These are phyloP conservation scores for Trichoderma arundinaceum DNA, from an alignment of 2,329 filamentous ascomycete species.

Conservation along the genomic window DNA sequence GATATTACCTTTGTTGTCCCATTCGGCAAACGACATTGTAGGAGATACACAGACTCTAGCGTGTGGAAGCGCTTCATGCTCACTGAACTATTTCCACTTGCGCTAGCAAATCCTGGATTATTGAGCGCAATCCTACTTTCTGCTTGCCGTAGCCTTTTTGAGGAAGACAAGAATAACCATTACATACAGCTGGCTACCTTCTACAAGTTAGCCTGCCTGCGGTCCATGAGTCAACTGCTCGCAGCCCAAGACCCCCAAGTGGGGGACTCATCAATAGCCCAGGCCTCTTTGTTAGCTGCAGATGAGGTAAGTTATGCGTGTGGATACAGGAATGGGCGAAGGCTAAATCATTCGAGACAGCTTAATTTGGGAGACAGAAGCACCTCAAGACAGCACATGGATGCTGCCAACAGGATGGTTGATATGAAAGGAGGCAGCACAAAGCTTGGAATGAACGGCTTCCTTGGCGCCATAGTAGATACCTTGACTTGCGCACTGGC, in stretches of 20 bases:
- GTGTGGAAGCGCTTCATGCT: conserved; percentile 23
- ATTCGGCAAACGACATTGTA: conserved; percentile 18
- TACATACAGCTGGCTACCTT: conserved; percentile 9
- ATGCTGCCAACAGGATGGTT: conserved; percentile 23
- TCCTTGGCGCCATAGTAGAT: conserved; percentile 12
- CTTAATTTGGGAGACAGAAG: conserved; percentile 14
- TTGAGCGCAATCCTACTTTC: conserved; percentile 17
- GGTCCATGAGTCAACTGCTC: conserved; percentile 20
- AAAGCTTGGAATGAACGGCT: conserved; percentile 23
- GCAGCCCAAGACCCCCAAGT: background rate
- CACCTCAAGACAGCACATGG: conserved; percentile 21
- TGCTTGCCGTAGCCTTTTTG: conserved; percentile 27
- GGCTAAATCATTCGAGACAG: background rate
- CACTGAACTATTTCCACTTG: conserved; percentile 13
- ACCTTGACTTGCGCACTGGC: conserved; percentile 18
- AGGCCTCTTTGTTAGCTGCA: conserved; percentile 16
- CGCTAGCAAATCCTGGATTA: conserved; percentile 11
- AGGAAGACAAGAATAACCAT: background rate
- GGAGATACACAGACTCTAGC: conserved; percentile 14
- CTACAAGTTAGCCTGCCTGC: conserved; percentile 16
- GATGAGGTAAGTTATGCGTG: conserved; percentile 7
- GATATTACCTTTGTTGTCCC: conserved; percentile 18
- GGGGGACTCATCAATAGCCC: conserved; percentile 13
- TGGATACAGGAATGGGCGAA: too few relatives aligned
- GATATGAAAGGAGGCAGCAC: conserved; percentile 22